A percentile compares a stretch with the other conserved stretches of the same genome.
phyloP scores from a whole-genome alignment of 2,329 filamentous ascomycete species.

The Diplodia sapinea region DNA sequence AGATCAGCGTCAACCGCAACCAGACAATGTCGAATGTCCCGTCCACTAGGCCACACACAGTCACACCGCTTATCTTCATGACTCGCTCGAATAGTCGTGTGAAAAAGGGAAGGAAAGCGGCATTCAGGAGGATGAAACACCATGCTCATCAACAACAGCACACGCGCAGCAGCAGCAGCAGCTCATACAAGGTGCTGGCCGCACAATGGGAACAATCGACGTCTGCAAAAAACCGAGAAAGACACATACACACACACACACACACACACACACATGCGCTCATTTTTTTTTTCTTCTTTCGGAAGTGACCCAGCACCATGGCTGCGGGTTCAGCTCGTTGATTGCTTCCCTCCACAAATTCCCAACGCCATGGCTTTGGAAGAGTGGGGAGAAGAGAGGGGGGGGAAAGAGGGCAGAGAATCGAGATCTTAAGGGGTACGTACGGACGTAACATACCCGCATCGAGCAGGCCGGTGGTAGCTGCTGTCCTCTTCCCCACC shows the following conservation, averaged over 20 bases:
- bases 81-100: not conserved
- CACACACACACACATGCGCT: not conserved
- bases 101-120: no score
- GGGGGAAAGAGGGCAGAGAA: not conserved
- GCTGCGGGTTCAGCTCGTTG: not conserved
- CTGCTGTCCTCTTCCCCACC: not conserved
- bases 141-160: not conserved
- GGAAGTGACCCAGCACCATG: not conserved
- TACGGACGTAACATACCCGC: not conserved
- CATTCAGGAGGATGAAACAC: no score
- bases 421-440: not conserved
- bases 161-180: not conserved
- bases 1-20: not conserved
- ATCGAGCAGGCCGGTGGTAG: not conserved
- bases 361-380: conserved; percentile 1
- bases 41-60: not conserved
- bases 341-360: not conserved
- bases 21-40: not conserved
- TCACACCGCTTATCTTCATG: conserved; percentile 21
- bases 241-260: not conserved
- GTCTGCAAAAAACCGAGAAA: not conserved
- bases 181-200: not conserved
- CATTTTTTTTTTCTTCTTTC: not conserved
- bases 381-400: not conserved
- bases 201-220: not conserved